Evolutionary conservation across 2,329 filamentous ascomycete species (phyloP).

Genomic region (Arthrobotrys pseudoclavata): DNA sequence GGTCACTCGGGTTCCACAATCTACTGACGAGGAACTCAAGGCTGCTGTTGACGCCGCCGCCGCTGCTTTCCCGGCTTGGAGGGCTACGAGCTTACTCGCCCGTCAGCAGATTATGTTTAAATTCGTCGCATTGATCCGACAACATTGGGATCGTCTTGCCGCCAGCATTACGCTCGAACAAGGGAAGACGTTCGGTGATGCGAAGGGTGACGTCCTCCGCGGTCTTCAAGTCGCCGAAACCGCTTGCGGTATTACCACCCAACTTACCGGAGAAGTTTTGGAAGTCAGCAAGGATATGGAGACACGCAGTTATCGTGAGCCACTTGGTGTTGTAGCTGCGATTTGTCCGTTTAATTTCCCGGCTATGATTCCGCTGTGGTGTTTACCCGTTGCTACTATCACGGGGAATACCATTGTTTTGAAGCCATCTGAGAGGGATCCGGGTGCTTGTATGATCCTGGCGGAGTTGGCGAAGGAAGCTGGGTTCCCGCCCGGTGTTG

Average conservation of each 20-base stretch:
- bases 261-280: slow-evolving; percentile 84
- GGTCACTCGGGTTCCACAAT: slow-evolving; percentile 85
- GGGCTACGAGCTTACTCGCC: slow-evolving; percentile 77
- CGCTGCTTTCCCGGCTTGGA: slow-evolving; percentile 82
- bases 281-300: slow-evolving; percentile 93
- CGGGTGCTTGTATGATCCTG: slow-evolving; percentile 86
- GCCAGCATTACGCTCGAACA: slow-evolving; percentile 89
- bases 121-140: slow-evolving; percentile 81
- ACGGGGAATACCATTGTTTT: slow-evolving; percentile 87
- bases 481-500: slow-evolving; percentile 83
- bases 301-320: slow-evolving; percentile 84
- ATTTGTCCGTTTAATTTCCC: slow-evolving; percentile 94
- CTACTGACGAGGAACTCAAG: slow-evolving; percentile 81
- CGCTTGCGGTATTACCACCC: slow-evolving; percentile 82
- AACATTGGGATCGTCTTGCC: slow-evolving; percentile 87
- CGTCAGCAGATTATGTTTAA: slow-evolving; percentile 91
- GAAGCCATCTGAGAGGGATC: slow-evolving; percentile 88
- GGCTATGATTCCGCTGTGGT: slow-evolving; percentile 94
- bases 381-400: slow-evolving; percentile 84
- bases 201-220: slow-evolving; percentile 83
- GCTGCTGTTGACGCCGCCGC: slow-evolving; percentile 81
- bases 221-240: slow-evolving; percentile 88
- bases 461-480: slow-evolving; percentile 84
- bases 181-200: slow-evolving; percentile 88
- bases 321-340: slow-evolving; percentile 82